Evolutionary conservation across 768 basidiomycete species (phyloP).

Genomic region (Pisolithus orientalis): DNA sequence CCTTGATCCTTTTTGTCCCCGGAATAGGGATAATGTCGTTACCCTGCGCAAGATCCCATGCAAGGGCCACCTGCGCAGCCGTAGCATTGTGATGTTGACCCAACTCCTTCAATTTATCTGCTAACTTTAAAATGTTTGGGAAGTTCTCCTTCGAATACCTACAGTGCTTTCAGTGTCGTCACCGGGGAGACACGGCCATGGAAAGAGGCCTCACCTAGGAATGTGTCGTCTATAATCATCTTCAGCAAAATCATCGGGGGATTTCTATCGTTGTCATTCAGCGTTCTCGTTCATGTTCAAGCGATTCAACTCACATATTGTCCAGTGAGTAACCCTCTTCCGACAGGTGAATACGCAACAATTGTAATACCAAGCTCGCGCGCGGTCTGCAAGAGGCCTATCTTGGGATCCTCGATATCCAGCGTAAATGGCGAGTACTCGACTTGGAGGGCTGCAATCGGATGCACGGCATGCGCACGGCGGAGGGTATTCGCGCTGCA

Average conservation of each 20-base stretch:
- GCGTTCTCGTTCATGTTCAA: neutral
- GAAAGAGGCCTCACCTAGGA: constrained; percentile 21
- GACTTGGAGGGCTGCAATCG: constrained; percentile 43
- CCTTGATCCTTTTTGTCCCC: constrained; percentile 32
- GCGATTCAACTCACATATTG: constrained; percentile 26
- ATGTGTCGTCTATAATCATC: constrained; percentile 19
- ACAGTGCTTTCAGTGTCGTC: neutral
- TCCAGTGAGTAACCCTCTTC: constrained; percentile 47
- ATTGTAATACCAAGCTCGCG: constrained; percentile 45
- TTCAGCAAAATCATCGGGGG: constrained; percentile 26
- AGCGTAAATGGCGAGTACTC: constrained; percentile 48
- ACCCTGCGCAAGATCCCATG: constrained; percentile 36
- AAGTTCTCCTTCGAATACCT: constrained; percentile 38
- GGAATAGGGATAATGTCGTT: constrained; percentile 35
- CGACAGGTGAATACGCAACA: constrained; percentile 48
- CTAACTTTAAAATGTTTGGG: constrained; percentile 35
- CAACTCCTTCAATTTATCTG: constrained; percentile 26
- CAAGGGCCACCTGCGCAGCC: constrained; percentile 35
- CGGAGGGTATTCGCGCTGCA: constrained; percentile 31
- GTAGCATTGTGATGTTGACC: constrained; percentile 30
- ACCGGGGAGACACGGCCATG: constrained; percentile 4
- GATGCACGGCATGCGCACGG: constrained; percentile 45
- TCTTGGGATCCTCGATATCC: constrained; percentile 39
- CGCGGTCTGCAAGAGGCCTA: constrained; percentile 36
- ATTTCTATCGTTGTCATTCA: constrained; percentile 18